phyloP scores from a whole-genome alignment of 768 basidiomycete genomes.

The Termitomyces sp. region DNA sequence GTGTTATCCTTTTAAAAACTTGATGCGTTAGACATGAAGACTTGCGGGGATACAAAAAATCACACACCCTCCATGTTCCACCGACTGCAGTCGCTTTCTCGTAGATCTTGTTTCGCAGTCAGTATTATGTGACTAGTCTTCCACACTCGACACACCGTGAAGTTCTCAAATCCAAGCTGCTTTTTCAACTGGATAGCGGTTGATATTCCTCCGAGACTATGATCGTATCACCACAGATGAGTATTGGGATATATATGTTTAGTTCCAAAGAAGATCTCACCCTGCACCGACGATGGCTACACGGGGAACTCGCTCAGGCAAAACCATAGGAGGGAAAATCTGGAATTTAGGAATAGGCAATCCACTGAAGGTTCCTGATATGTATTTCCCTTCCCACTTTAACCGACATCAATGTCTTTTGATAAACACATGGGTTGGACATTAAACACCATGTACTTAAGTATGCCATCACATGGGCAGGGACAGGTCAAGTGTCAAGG shows the following conservation, averaged over 20 bases:
- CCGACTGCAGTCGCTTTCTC: slow-evolving; percentile 42
- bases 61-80: slow-evolving; percentile 52
- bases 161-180: slow-evolving; percentile 38
- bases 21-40: not conserved
- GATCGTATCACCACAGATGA: not conserved
- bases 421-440: not conserved
- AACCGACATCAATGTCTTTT: not conserved
- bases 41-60: not conserved
- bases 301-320: slow-evolving; percentile 21
- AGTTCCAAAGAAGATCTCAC: slow-evolving; percentile 20
- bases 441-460: no score
- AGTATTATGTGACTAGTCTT: not conserved
- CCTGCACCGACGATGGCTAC: slow-evolving; percentile 48
- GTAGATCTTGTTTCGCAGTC: slow-evolving; percentile 33
- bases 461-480: not conserved
- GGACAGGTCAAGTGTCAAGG: not conserved
- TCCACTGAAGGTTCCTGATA: not conserved
- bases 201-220: slow-evolving; percentile 42
- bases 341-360: not conserved
- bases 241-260: not conserved
- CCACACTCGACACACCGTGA: slow-evolving; percentile 30
- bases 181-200: slow-evolving; percentile 41
- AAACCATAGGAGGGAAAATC: slow-evolving; percentile 3
- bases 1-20: slow-evolving; percentile 40
- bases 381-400: not conserved